Evolutionary conservation across 2,329 filamentous ascomycete genomes (phyloP).

Genomic region (Sphaerulina vaccinii): DNA sequence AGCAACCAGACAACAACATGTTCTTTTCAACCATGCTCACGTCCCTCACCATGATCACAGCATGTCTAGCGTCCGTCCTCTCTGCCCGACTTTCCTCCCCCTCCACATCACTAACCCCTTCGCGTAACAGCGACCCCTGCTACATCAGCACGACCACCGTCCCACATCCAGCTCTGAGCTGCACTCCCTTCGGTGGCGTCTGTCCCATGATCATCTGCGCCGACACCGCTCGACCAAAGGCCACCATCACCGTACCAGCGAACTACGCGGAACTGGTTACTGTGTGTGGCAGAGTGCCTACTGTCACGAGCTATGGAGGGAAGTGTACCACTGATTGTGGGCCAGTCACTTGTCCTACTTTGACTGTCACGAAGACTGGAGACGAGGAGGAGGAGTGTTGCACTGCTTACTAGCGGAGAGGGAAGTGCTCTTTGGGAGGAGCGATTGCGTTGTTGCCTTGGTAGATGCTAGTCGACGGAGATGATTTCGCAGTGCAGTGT

Average conservation of each 20-base stretch:
- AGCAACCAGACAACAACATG: background rate
- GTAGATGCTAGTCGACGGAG: no score
- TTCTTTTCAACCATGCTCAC: background rate
- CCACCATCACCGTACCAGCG: slow-evolving; percentile 12
- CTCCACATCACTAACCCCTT: background rate
- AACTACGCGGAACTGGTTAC: slow-evolving; percentile 7
- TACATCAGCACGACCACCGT: slow-evolving; percentile 15
- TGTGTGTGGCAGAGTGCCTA: slow-evolving; percentile 6
- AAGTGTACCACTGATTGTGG: slow-evolving; percentile 17
- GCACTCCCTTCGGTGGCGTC: slow-evolving; percentile 11
- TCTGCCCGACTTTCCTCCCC: background rate
- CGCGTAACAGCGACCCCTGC: slow-evolving; percentile 5
- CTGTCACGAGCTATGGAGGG: slow-evolving; percentile 10
- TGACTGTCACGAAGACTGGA: slow-evolving; percentile 12
- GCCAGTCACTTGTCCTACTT: slow-evolving; percentile 18
- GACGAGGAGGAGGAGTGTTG: slow-evolving; percentile 11
- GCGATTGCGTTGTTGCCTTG: no score
- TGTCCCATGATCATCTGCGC: slow-evolving; percentile 16
- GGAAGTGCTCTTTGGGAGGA: no score
- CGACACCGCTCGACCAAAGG: slow-evolving; percentile 5
- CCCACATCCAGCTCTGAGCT: slow-evolving; percentile 10
- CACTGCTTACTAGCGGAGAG: background rate
- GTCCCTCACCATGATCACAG: background rate
- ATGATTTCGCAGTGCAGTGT: no score
- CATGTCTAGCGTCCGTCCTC: background rate